Evolutionary conservation across 371 early-diverging fungal species (phyloP).

Genomic region (Mucor saturninus): DNA sequence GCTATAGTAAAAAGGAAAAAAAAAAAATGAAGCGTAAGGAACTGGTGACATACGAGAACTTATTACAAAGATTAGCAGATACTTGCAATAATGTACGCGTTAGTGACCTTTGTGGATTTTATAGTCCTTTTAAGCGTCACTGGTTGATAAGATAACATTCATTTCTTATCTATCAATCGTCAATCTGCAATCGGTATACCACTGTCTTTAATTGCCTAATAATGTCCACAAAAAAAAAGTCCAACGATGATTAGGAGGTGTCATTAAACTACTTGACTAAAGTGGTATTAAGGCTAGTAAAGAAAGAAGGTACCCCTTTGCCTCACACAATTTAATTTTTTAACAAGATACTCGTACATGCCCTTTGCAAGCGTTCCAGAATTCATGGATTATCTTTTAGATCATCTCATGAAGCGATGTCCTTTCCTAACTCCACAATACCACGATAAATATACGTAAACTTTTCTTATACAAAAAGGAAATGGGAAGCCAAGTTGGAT

Average conservation of each 20-base stretch:
- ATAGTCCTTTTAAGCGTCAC: too few relatives aligned
- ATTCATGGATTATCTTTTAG: slow-evolving; percentile 72
- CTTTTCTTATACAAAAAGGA: not conserved
- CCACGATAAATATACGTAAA: slow-evolving; percentile 58
- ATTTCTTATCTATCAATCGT: too few relatives aligned
- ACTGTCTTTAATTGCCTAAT: slow-evolving; percentile 45
- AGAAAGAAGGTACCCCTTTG: slow-evolving; percentile 72
- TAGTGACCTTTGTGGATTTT: too few relatives aligned
- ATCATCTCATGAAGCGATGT: slow-evolving; percentile 78
- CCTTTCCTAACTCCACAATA: slow-evolving; percentile 79
- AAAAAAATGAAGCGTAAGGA: too few relatives aligned
- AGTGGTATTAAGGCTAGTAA: slow-evolving; percentile 69
- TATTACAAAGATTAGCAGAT: too few relatives aligned
- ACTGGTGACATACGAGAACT: too few relatives aligned
- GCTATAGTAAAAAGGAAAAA: too few relatives aligned
- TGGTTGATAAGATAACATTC: too few relatives aligned
- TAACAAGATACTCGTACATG: slow-evolving; percentile 71
- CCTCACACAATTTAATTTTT: slow-evolving; percentile 67
- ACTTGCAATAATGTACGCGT: too few relatives aligned
- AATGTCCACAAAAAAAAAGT: slow-evolving; percentile 45
- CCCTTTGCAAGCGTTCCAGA: slow-evolving; percentile 62
- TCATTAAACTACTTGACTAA: slow-evolving; percentile 75
- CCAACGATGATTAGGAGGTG: slow-evolving; percentile 55
- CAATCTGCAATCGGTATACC: slow-evolving; percentile 43
- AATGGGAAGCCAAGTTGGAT: too few relatives aligned